A percentile compares a stretch with the other conserved stretches of the same genome.
These are phyloP conservation scores for Annona cherimola DNA, from an alignment of 164 flowering plant genomes.

Conservation along the genomic window DNA sequence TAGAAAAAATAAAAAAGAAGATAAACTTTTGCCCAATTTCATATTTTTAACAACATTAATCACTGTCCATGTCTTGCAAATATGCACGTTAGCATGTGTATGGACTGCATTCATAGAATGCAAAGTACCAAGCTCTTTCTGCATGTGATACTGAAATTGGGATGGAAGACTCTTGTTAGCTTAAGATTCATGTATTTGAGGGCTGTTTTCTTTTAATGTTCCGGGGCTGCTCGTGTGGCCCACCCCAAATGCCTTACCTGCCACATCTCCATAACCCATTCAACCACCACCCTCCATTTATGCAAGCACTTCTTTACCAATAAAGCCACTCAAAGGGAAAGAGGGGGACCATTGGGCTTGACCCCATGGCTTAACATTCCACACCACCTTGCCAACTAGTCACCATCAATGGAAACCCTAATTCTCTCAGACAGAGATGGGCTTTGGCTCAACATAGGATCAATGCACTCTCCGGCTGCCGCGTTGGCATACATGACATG, in stretches of 20 bases:
- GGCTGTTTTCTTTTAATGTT: not conserved
- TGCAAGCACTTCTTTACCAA: constrained; percentile 1
- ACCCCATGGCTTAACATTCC: not conserved
- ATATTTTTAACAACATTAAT: not conserved
- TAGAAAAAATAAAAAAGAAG: no score
- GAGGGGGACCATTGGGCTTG: not conserved
- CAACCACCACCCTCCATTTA: not conserved
- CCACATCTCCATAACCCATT: not conserved
- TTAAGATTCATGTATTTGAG: not conserved
- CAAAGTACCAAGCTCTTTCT: not conserved
- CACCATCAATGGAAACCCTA: not conserved
- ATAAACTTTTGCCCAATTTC: not conserved
- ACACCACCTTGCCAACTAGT: not conserved
- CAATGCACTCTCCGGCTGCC: constrained; percentile 7
- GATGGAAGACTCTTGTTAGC: not conserved
- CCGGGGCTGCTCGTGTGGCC: constrained; percentile 5
- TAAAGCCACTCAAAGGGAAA: not conserved
- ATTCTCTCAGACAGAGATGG: constrained; percentile 1
- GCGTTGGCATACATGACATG: not conserved
- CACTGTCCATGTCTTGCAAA: not conserved
- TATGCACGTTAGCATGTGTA: not conserved
- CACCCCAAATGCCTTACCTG: not conserved
- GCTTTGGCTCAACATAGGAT: not conserved
- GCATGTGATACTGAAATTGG: not conserved
- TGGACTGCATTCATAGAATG: not conserved